A percentile compares a stretch with the other conserved stretches of the same genome.
Evolutionary conservation across 2,329 filamentous ascomycete genomes (phyloP).

Genomic region (Thielaviopsis populi): DNA sequence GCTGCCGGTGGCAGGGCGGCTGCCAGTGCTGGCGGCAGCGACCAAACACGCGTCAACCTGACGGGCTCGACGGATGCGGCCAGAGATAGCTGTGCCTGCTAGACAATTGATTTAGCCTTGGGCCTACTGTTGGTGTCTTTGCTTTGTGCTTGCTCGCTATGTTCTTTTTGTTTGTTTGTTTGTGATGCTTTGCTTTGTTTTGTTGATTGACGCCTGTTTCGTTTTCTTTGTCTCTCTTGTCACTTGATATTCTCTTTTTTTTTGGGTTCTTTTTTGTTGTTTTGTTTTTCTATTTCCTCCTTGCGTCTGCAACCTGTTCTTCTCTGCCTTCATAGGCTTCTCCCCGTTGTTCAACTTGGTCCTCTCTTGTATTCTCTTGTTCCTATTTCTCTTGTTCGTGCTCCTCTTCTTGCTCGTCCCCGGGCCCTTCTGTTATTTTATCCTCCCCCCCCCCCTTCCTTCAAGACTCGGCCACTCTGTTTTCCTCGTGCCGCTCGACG

Average conservation of each 20-base stretch:
- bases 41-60: conserved; percentile 71
- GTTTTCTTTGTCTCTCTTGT: neutral
- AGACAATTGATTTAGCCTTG: neutral
- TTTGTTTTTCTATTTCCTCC: neutral
- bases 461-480: too few species aligned
- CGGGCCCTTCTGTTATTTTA: too few species aligned
- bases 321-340: neutral
- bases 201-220: neutral
- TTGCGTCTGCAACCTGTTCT: neutral
- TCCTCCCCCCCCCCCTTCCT: too few species aligned
- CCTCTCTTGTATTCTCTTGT: too few species aligned
- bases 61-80: conserved; percentile 56
- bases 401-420: too few species aligned
- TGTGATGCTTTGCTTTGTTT: neutral
- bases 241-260: neutral
- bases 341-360: too few species aligned
- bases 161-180: neutral
- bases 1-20: conserved; percentile 40
- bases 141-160: neutral
- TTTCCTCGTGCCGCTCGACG: too few species aligned
- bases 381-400: too few species aligned
- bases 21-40: conserved; percentile 40
- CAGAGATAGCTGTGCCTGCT: conserved; percentile 90
- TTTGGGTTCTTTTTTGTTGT: conserved; percentile 4
- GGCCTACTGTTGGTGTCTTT: neutral